Base-by-base conservation (phyloP, 768 basidiomycete genomes). In the Mycena maculata region DNA sequence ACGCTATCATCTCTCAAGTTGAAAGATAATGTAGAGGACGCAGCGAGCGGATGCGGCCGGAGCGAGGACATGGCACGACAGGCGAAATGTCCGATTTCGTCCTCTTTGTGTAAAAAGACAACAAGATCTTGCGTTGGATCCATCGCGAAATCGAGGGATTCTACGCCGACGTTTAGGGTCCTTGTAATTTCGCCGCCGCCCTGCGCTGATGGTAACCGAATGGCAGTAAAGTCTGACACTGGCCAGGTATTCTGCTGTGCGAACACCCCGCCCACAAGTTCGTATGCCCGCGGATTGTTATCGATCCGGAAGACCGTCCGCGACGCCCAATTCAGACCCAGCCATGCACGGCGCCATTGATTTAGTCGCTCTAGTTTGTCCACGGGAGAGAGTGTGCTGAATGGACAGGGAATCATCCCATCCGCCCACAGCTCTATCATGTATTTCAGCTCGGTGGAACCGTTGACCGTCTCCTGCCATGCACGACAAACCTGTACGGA, bases 371-470 rank as follows among this genome's bases (percentile, higher is more conserved):
- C 38, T 48, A 65, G n/a, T 44, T 38, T 67, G 15, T 67, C 38
- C 7, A 31, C 28, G 4, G 54, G 15, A n/a, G 60, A 38, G 11
- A 45, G 45, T 16, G 30, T 10, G 16, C 33, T 15, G 15, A 8
- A n/a, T n/a, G 44, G n/a, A 10, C 47, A 38, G 4, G 53, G 45
- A 33, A 75, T 33, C 77, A 85, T 76, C 0, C 82, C 81, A 56
- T 84, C 77, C 6, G 76, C 71, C 8, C 61, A 74, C n/a, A 85
- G 78, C 54, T 83, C 82, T 57, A 82, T 76, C 2, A 57, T 70
- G 63, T 84, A 84, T 23, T 77, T 77, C 0, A 85, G 69, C 48
- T 83, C 76, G 11, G 73, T 63, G 12, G 73, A 76, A 16, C 60
- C 45, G 1, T 63, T 48, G 11, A 78, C 67, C 10, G 71, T 67